Evolutionary conservation across 1,284 basidiomycete species (phyloP).

Genomic region (Trichosporon inkin): DNA sequence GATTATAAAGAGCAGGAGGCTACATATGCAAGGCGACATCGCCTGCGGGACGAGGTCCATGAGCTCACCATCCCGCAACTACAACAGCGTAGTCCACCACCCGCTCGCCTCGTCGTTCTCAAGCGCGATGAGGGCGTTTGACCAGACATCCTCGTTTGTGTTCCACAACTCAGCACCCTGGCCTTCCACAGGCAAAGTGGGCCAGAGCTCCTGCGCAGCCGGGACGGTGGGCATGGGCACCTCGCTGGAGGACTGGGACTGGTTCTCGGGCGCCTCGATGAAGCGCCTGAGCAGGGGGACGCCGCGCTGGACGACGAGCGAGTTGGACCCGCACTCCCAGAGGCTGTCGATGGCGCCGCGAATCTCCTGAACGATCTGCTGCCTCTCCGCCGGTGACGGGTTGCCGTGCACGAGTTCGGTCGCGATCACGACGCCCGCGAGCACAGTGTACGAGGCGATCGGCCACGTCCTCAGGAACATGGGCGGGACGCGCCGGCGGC

Average conservation of each 20-base stretch:
- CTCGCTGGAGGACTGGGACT: background rate
- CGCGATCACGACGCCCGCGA: slow-evolving; percentile 30
- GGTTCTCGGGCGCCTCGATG: slow-evolving; percentile 16
- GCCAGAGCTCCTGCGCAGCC: slow-evolving; percentile 22
- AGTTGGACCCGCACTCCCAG: slow-evolving; percentile 23
- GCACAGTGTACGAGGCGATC: slow-evolving; percentile 30
- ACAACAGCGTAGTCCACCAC: slow-evolving; percentile 26
- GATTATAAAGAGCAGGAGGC: background rate
- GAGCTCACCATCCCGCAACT: background rate
- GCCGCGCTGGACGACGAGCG: slow-evolving; percentile 27
- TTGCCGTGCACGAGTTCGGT: slow-evolving; percentile 31
- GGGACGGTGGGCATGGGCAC: slow-evolving; percentile 10
- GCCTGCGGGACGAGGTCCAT: no score
- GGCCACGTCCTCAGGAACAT: slow-evolving; percentile 36
- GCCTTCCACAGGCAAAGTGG: slow-evolving; percentile 8
- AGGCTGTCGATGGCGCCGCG: slow-evolving; percentile 20
- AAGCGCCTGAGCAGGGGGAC: slow-evolving; percentile 20
- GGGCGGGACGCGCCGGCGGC: slow-evolving; percentile 28
- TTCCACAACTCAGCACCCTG: slow-evolving; percentile 18
- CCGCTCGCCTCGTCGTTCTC: slow-evolving; percentile 25
- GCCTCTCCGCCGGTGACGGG: slow-evolving; percentile 18
- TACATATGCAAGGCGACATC: background rate
- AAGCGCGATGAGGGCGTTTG: slow-evolving; percentile 22
- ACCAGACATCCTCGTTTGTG: slow-evolving; percentile 25
- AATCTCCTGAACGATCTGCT: slow-evolving; percentile 21